A percentile compares a stretch with the other conserved stretches of the same genome.
phyloP scores from a whole-genome alignment of 495 filamentous ascomycete genomes.

The Lophiostoma macrostomum region DNA sequence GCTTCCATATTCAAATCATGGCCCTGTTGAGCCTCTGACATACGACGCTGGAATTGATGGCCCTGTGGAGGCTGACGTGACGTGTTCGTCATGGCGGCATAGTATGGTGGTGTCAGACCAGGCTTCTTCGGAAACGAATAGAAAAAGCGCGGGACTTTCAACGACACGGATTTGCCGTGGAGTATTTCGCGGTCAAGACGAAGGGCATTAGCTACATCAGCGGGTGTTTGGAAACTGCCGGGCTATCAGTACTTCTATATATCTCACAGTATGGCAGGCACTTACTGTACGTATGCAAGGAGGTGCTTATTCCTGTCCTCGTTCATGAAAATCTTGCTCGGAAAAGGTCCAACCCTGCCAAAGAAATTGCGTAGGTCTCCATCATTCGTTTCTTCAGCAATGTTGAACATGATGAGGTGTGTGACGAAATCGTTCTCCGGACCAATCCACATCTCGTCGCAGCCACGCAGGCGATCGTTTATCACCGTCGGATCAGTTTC shows the following conservation, averaged over 20 bases:
- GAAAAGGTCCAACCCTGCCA: neutral
- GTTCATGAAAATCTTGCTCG: neutral
- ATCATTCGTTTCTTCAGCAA: neutral
- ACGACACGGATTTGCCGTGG: neutral
- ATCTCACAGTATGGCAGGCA: neutral
- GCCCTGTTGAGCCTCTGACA: neutral
- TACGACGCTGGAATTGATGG: neutral
- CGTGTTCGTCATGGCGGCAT: neutral
- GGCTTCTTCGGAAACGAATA: neutral
- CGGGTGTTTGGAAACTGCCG: neutral
- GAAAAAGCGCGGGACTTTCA: conserved; percentile 1
- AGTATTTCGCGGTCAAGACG: neutral
- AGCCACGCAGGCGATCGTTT: conserved; percentile 9
- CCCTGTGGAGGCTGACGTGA: too few relatives aligned
- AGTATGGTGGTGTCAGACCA: neutral
- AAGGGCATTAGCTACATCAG: conserved; percentile 16
- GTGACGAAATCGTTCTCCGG: conserved; percentile 12
- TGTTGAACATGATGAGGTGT: conserved; percentile 1
- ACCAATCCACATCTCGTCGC: conserved; percentile 21
- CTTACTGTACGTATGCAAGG: conserved; percentile 19
- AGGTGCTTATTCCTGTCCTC: conserved; percentile 1
- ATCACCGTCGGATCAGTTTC: neutral
- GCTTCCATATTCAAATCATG: neutral
- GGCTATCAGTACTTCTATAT: neutral
- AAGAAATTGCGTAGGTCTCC: conserved; percentile 4